These are phyloP conservation scores for Sclerotinia spermophila DNA, from an alignment of 2,329 filamentous ascomycete species.

Conservation along the genomic window DNA sequence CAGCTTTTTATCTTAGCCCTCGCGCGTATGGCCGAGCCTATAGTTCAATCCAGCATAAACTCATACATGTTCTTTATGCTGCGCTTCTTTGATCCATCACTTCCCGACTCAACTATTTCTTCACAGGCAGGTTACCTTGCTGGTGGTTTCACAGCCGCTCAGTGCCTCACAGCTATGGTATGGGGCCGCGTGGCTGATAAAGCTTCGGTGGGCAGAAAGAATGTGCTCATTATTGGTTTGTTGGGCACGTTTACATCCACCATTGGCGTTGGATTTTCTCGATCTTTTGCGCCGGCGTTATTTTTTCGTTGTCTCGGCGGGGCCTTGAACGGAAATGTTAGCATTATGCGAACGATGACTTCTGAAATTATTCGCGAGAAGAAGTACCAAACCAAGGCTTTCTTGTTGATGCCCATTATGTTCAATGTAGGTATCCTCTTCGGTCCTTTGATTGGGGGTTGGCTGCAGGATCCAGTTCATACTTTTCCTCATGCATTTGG, in stretches of 20 bases:
- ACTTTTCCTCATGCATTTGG: neutral
- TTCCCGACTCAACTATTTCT: neutral
- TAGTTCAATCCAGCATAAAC: conserved; percentile 6
- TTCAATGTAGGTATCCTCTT: conserved; percentile 4
- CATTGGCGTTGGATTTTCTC: neutral
- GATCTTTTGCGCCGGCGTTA: neutral
- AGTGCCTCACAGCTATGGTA: neutral
- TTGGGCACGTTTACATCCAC: neutral
- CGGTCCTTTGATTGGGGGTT: neutral
- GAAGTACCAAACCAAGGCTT: conserved; percentile 1
- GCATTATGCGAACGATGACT: conserved; percentile 1
- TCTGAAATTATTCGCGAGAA: conserved; percentile 3
- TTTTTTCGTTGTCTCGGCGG: conserved; percentile 4
- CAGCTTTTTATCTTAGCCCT: neutral
- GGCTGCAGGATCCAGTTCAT: neutral
- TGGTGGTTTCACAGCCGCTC: neutral
- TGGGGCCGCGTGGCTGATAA: neutral
- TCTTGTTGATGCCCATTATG: conserved; percentile 7
- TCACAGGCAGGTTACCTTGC: neutral
- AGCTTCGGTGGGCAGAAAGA: neutral
- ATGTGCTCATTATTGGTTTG: neutral
- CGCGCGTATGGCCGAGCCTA: conserved; percentile 1
- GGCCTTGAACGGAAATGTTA: conserved; percentile 2
- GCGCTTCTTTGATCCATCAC: neutral
- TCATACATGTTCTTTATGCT: conserved; percentile 8